phyloP scores from a whole-genome alignment of 2,329 filamentous ascomycete species.

The Bipolaris cookei region DNA sequence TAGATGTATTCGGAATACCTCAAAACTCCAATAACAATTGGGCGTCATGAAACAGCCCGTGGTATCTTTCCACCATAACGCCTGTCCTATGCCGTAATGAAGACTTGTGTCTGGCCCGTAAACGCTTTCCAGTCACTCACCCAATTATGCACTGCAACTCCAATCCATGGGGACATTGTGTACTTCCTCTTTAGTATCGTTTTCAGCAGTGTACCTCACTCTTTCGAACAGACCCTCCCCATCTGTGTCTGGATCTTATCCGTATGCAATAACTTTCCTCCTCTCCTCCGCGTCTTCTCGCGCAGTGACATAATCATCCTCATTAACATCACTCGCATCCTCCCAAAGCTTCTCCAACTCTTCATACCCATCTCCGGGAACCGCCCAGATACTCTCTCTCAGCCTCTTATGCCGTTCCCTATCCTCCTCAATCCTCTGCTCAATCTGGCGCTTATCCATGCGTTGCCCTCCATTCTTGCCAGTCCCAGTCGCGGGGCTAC shows the following conservation, averaged over 20 bases:
- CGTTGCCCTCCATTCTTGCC: slow-evolving; percentile 52
- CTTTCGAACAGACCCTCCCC: not conserved
- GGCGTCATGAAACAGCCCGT: slow-evolving; percentile 22
- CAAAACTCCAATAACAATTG: slow-evolving; percentile 24
- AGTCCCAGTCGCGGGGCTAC: slow-evolving; percentile 20
- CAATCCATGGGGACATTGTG: not conserved
- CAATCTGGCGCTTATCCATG: slow-evolving; percentile 85
- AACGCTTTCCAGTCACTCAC: slow-evolving; percentile 1
- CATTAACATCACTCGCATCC: slow-evolving; percentile 82
- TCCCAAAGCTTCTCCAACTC: slow-evolving; percentile 87
- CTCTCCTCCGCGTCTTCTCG: slow-evolving; percentile 73
- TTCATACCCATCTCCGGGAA: slow-evolving; percentile 64
- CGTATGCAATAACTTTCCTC: slow-evolving; percentile 54
- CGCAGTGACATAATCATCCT: slow-evolving; percentile 81
- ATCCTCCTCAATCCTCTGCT: slow-evolving; percentile 97
- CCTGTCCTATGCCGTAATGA: slow-evolving; percentile 29
- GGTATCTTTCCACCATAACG: slow-evolving; percentile 44
- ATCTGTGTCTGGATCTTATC: slow-evolving; percentile 11
- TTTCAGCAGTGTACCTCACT: not conserved
- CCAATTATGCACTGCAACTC: not conserved
- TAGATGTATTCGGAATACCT: slow-evolving; percentile 39
- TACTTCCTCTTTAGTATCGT: not conserved
- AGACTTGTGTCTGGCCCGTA: not conserved
- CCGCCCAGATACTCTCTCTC: slow-evolving; percentile 91
- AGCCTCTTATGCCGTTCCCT: slow-evolving; percentile 91